A percentile compares a stretch with the other conserved stretches of the same genome.
These are phyloP conservation scores for Umbilicus rupestris DNA, from an alignment of 164 flowering plant genomes.

Conservation along the genomic window DNA sequence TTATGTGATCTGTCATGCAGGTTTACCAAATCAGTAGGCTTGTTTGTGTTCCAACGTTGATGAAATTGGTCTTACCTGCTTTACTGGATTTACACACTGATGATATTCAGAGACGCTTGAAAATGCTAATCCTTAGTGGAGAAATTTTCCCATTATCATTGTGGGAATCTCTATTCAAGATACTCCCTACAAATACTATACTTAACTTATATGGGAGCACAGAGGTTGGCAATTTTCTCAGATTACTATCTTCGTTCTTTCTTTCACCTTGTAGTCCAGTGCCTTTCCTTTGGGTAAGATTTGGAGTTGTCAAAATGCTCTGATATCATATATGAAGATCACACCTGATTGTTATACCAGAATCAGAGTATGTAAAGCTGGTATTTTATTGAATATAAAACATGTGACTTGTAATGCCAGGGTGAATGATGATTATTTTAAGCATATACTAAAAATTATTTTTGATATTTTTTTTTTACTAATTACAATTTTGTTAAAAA, in stretches of 20 bases:
- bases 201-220: constrained; percentile 94
- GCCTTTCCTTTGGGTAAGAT: background rate
- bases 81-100: constrained; percentile 20
- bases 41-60: constrained; percentile 71
- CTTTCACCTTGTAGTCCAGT: background rate
- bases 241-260: background rate
- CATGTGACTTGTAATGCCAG: background rate
- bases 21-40: constrained; percentile 58
- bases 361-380: background rate
- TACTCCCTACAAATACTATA: constrained; percentile 60
- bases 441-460: background rate
- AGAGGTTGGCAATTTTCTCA: constrained; percentile 53
- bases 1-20: constrained; percentile 27
- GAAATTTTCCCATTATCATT: constrained; percentile 57
- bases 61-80: constrained; percentile 61
- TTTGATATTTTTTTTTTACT: background rate
- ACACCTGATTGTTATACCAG: too few species aligned
- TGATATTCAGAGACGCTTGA: constrained; percentile 31
- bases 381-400: background rate
- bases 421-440: background rate
- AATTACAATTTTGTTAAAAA: constrained; percentile 4
- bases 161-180: constrained; percentile 40
- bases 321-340: too few species aligned
- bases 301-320: background rate
- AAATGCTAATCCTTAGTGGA: constrained; percentile 74